These are phyloP conservation scores for Baeospora myosura DNA, from an alignment of 1,284 basidiomycete species.

Conservation along the genomic window DNA sequence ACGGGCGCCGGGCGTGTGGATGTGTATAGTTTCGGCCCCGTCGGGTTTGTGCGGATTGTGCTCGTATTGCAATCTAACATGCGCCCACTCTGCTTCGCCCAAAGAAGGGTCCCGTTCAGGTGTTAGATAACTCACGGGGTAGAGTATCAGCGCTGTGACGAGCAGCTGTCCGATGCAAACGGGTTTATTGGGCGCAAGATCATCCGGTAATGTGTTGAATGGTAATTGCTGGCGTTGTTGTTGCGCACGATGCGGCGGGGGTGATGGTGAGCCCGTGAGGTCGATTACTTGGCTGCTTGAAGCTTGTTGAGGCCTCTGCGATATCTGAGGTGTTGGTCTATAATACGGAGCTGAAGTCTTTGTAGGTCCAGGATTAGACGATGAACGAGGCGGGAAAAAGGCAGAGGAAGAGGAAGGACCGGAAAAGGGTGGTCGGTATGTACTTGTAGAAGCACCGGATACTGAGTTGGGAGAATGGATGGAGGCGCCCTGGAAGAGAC, in stretches of 20 bases:
- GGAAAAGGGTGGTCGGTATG: conserved; percentile 43
- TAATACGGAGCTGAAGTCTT: neutral
- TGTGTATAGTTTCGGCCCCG: conserved; percentile 73
- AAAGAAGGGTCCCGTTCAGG: too few species aligned
- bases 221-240: conserved; percentile 14
- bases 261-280: conserved; percentile 68
- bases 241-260: conserved; percentile 30
- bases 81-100: conserved; percentile 61
- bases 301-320: neutral
- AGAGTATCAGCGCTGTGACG: conserved; percentile 78
- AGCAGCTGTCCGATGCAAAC: conserved; percentile 85
- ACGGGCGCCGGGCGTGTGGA: conserved; percentile 58
- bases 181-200: conserved; percentile 66
- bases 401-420: conserved; percentile 30
- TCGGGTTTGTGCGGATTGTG: conserved; percentile 49
- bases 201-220: conserved; percentile 30
- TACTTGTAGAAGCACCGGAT: conserved; percentile 15
- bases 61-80: conserved; percentile 71
- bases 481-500: conserved; percentile 7
- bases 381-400: conserved; percentile 21
- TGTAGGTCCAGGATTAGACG: too few species aligned
- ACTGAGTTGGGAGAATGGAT: conserved; percentile 6
- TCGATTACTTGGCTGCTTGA: conserved; percentile 57
- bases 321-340: neutral
- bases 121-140: conserved; percentile 71